Base-by-base conservation (phyloP, 495 filamentous ascomycete genomes). In the Tetracladium setigerum region DNA sequence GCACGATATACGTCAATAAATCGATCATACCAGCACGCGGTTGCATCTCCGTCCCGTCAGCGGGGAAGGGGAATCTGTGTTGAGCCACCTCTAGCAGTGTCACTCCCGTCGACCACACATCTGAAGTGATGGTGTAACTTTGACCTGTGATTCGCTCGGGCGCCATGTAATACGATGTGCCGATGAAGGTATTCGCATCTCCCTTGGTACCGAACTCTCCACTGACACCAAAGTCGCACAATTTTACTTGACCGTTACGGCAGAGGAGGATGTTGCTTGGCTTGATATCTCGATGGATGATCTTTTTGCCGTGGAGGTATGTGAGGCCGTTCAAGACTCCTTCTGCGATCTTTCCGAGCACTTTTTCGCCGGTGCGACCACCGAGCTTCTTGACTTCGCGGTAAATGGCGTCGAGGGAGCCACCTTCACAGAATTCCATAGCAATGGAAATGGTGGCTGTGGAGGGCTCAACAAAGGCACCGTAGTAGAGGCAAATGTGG, bases 271-370 rank as follows among this genome's bases (percentile, higher is more conserved):
- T 95, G 64, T 98, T 98, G 48, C 87, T 94, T 4, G 92, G 92
- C 66, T 98, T 98, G 73, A 98, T 97, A 63, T 98, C 92, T 74
- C 92, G 82, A 66, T 98, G 92, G 55, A 98, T 97, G 66, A 98
- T 98, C 66, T 95, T 91, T 59, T 88, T 83, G 65, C 82, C 80
- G 67, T 96, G 88, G n/a, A 98, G 80, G 65, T 98, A 98, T 9
- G 89, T 96, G 51, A 98, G 67, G 17, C 92, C 92, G 56, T 89
- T 88, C 43, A 98, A 74, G 9, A 98, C 90, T 31, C 89, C 94
- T 65, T 96, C 92, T 35, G 92, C 90, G 38, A 97, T 84, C 69
- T 97, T 98, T 39, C 94, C 92, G n/a, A 98, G 71, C 7, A 98
- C 92, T 59, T 96, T 97, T 68, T 98, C 92, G 49, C 92, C 92